phyloP scores from a whole-genome alignment of 2,329 filamentous ascomycete species.

The Cladophialophora immunda region DNA sequence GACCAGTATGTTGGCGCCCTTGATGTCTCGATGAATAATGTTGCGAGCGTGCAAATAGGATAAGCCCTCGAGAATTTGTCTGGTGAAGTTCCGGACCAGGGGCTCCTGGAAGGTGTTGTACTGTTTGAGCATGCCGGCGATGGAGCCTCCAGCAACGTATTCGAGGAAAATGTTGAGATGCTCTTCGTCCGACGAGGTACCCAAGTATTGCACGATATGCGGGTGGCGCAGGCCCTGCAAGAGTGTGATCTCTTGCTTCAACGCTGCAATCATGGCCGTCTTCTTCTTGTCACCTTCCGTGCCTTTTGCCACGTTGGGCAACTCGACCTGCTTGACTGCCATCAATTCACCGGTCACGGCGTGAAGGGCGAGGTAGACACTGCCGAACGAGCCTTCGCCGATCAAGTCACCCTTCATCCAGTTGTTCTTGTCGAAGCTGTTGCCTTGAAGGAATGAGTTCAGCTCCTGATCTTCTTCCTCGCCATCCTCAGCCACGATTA shows the following conservation, averaged over 20 bases:
- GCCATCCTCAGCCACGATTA: constrained; percentile 87
- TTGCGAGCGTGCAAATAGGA: constrained; percentile 93
- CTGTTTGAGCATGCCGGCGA: constrained; percentile 98
- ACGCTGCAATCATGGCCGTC: constrained; percentile 96
- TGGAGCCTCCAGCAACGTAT: constrained; percentile 96
- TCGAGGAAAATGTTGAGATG: constrained; percentile 99
- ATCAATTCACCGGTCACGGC: constrained; percentile 96
- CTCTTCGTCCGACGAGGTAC: constrained; percentile 88
- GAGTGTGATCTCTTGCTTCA: constrained; percentile 95
- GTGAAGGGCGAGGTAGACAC: constrained; percentile 92
- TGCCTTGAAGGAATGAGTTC: constrained; percentile 86
- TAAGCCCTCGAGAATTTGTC: constrained; percentile 91
- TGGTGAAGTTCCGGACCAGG: constrained; percentile 93
- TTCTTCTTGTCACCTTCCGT: constrained; percentile 85
- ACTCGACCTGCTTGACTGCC: constrained; percentile 97
- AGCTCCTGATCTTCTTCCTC: constrained; percentile 91
- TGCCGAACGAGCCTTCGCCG: constrained; percentile 95
- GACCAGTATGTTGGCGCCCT: constrained; percentile 97
- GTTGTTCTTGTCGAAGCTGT: constrained; percentile 95
- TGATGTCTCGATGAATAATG: constrained; percentile 99
- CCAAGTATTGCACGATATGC: constrained; percentile 98
- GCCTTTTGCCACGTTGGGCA: constrained; percentile 81
- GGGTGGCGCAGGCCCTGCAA: constrained; percentile 92
- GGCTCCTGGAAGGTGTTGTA: constrained; percentile 95
- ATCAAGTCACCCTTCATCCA: constrained; percentile 99